phyloP scores from a whole-genome alignment of 345 rosid species.

The Melastoma malabathricum region DNA sequence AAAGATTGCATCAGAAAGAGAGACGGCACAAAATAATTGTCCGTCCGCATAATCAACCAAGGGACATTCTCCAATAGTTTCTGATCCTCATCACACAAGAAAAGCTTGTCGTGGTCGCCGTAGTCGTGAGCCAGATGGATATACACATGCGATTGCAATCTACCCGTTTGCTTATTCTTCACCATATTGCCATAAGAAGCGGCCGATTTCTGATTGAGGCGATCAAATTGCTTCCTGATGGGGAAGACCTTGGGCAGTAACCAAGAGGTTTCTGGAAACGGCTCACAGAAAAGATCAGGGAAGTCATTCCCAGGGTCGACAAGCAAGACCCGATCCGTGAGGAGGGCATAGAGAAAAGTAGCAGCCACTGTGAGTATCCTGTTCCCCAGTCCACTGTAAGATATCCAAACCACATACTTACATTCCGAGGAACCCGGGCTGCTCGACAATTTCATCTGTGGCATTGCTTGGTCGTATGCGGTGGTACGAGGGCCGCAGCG shows the following conservation, averaged over 20 bases:
- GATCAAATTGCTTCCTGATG: constrained; percentile 15
- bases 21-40: constrained; percentile 58
- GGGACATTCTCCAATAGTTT: constrained; percentile 25
- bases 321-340: constrained; percentile 47
- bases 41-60: constrained; percentile 57
- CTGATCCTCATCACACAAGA: constrained; percentile 52
- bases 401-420: constrained; percentile 49
- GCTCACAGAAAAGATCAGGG: constrained; percentile 43
- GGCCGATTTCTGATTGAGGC: constrained; percentile 30
- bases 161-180: constrained; percentile 20
- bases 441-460: constrained; percentile 21
- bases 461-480: constrained; percentile 20
- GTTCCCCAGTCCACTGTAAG: constrained; percentile 67
- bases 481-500: constrained; percentile 41
- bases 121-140: constrained; percentile 54
- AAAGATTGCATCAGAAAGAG: constrained; percentile 50
- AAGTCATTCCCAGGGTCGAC: constrained; percentile 53
- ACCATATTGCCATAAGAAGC: constrained; percentile 42
- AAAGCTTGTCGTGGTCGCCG: constrained; percentile 48
- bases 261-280: constrained; percentile 51
- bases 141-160: constrained; percentile 28
- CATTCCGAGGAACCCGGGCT: constrained; percentile 21
- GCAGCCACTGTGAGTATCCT: constrained; percentile 46
- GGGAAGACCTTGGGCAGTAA: constrained; percentile 37
- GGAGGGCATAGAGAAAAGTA: constrained; percentile 51